Evolutionary conservation across 495 filamentous ascomycete species (phyloP), one percentile per base, ranked within the genome.

Genomic region (Clohesyomyces aquaticus): DNA sequence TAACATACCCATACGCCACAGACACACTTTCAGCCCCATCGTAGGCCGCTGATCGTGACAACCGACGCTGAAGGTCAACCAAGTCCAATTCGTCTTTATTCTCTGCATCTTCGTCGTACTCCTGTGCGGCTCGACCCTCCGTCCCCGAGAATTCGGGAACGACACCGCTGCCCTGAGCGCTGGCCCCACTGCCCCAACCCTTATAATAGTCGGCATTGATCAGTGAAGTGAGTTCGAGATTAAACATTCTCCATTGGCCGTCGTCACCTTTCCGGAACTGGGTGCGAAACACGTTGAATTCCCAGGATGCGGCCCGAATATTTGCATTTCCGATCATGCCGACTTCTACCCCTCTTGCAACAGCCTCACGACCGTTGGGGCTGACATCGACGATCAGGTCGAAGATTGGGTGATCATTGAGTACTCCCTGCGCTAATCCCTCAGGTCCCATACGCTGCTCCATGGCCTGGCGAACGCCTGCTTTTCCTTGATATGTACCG

Each of bases 241-340:
- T 4, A 2, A 25, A 42, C 6, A 61, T 8, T 26, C 61, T 66
- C 63, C 63, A 66, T 1, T 55, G 6, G 0, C 63, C 63, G 12
- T 61, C 19, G 21, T 61, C 63, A n/a, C n/a, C n/a, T 45, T 66
- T 66, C 1, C 49, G 19, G 29, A 61, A 66, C 3, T 56, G 9
- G 51, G 61, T 61, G 9, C 57, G 50, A 18, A 66, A 61, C 18
- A 66, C 57, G 23, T 52, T 61, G 57, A 66, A 66, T 26, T 66
- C 57, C 63, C 63, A 66, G 2, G 56, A 61, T 10, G 63, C 63
- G 0, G 38, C 21, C 4, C 46, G n/a, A 11, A 18, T 66, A 22
- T 55, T 66, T 26, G 63, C 57, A 38, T 66, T 43, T 22, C 63
- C 63, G 10, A 66, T 16, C 63, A 66, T 66, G 21, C 11, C 48